Evolutionary conservation across 331 rosid genomes (phyloP).

Genomic region (Prunus yedoensis): DNA sequence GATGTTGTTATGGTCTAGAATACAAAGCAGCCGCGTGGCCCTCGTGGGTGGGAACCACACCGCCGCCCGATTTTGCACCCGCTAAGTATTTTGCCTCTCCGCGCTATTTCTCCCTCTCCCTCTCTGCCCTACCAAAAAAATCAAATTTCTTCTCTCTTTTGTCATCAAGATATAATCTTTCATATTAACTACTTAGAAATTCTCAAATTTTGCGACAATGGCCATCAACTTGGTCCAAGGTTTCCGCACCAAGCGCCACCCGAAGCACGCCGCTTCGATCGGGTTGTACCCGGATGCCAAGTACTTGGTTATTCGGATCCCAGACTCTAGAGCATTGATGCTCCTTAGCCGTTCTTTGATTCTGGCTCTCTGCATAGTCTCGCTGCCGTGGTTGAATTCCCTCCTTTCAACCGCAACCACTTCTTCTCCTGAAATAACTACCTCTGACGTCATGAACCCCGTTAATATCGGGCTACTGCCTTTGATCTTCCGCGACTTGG

Average conservation of each 20-base stretch:
- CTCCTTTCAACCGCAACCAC: slow-evolving; percentile 18
- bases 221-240: slow-evolving; percentile 29
- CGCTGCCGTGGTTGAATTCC: slow-evolving; percentile 32
- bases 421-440: not conserved
- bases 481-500: slow-evolving; percentile 35
- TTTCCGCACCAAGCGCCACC: slow-evolving; percentile 18
- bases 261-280: slow-evolving; percentile 11
- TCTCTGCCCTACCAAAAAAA: not conserved
- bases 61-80: slow-evolving; percentile 79
- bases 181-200: not conserved
- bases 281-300: slow-evolving; percentile 25
- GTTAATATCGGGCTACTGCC: slow-evolving; percentile 16
- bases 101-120: not conserved
- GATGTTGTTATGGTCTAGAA: slow-evolving; percentile 52
- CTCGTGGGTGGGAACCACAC: slow-evolving; percentile 97
- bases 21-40: slow-evolving; percentile 43
- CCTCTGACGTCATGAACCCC: not conserved
- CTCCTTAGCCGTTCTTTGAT: slow-evolving; percentile 26
- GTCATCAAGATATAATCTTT: not conserved
- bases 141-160: not conserved
- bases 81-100: slow-evolving; percentile 37
- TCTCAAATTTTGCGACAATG: slow-evolving; percentile 21
- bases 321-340: slow-evolving; percentile 32
- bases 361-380: slow-evolving; percentile 32
- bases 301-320: slow-evolving; percentile 34